Percentiles rank a stretch among this genome's conserved stretches.
Evolutionary conservation across 352 stramenopile species (phyloP).

Genomic region (Phytophthora sojae): DNA sequence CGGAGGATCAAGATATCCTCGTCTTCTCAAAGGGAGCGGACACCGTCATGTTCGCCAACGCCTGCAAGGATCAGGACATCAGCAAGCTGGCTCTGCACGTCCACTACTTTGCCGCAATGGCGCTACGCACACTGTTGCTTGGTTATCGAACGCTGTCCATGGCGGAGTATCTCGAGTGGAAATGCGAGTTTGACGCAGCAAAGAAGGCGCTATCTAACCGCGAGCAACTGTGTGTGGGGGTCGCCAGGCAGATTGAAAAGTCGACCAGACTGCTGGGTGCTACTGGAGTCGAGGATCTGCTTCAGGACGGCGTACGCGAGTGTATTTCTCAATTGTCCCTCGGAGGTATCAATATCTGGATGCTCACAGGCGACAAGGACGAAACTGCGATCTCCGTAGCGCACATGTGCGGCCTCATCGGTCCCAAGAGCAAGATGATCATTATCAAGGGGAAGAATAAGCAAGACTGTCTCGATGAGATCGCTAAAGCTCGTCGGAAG

Average conservation of each 20-base stretch:
- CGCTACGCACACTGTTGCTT: conserved; percentile 86
- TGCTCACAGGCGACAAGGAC: conserved; percentile 99
- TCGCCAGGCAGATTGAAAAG: conserved; percentile 79
- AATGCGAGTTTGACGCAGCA: conserved; percentile 71
- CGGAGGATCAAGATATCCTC: conserved; percentile 64
- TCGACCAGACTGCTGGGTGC: conserved; percentile 93
- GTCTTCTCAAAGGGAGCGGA: conserved; percentile 91
- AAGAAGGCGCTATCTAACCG: conserved; percentile 73
- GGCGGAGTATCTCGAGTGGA: conserved; percentile 78
- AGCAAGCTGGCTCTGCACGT: conserved; percentile 83
- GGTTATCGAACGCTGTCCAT: conserved; percentile 73
- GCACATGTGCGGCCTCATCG: conserved; percentile 95
- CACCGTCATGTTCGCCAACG: conserved; percentile 89
- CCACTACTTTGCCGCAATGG: conserved; percentile 90
- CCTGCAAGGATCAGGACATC: conserved; percentile 73
- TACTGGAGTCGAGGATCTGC: conserved; percentile 97
- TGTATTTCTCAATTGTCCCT: conserved; percentile 95
- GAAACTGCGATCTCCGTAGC: conserved; percentile 99
- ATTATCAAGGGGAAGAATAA: conserved; percentile 86
- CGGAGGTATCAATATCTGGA: conserved; percentile 99
- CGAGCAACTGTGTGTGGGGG: conserved; percentile 71
- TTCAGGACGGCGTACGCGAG: conserved; percentile 97
- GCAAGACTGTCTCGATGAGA: conserved; percentile 84
- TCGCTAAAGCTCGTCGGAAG: conserved; percentile 75
- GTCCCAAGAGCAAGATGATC: conserved; percentile 78